These are phyloP conservation scores for Globisporangium parvum DNA, from an alignment of 352 stramenopile species.

Conservation along the genomic window DNA sequence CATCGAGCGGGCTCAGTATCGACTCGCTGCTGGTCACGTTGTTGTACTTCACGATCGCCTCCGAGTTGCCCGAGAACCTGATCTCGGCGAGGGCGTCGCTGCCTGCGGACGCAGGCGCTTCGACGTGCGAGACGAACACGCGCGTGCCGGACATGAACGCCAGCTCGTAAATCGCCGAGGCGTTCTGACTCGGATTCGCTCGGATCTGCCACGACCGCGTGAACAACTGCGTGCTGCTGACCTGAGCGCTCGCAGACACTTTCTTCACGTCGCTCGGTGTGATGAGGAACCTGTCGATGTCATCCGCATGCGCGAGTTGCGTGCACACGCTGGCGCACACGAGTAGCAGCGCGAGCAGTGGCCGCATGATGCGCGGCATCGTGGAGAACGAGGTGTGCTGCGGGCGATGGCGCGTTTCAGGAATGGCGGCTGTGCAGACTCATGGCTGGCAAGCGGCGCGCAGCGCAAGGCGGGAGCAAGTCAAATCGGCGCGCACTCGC, in stretches of 20 bases:
- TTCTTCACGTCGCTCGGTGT: background rate
- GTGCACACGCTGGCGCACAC: too few species aligned
- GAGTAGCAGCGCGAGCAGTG: too few species aligned
- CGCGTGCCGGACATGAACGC: too few species aligned
- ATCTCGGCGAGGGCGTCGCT: background rate
- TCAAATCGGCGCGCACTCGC: too few species aligned
- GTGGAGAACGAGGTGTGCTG: too few species aligned
- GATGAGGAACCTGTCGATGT: background rate
- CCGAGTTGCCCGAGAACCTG: background rate
- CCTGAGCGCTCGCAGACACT: background rate
- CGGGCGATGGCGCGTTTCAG: too few species aligned
- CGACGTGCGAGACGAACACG: background rate
- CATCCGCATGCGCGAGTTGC: too few species aligned
- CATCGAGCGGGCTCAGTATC: background rate
- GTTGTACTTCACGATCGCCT: background rate
- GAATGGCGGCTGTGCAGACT: too few species aligned
- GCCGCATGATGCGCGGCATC: too few species aligned
- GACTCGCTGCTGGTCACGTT: background rate
- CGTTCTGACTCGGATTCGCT: background rate
- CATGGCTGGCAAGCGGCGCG: too few species aligned
- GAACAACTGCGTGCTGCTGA: background rate
- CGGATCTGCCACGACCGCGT: background rate
- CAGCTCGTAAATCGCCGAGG: background rate
- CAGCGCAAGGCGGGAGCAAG: too few species aligned
- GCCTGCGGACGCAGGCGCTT: constrained; percentile 16